A percentile compares a stretch with the other conserved stretches of the same genome.
phyloP scores from a whole-genome alignment of 1,284 basidiomycete species.

The Malassezia globosa region DNA sequence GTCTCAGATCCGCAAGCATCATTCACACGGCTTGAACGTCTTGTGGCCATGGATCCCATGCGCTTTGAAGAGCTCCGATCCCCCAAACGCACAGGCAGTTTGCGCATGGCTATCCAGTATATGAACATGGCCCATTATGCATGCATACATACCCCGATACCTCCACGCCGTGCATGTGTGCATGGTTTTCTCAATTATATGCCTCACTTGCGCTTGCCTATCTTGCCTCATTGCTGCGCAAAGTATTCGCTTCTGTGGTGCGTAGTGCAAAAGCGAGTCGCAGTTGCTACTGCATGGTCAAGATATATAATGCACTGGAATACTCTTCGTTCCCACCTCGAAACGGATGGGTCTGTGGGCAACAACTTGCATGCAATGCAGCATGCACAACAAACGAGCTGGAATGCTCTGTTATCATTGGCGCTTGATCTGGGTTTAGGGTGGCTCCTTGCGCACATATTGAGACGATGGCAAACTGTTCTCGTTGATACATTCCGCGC shows the following conservation, averaged over 20 bases:
- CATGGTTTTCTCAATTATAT: no score
- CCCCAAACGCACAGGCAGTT: not conserved
- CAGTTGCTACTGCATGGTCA: no score
- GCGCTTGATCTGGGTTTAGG: constrained; percentile 1
- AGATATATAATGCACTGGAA: no score
- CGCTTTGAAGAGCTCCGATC: constrained; percentile 3
- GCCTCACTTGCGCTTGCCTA: not conserved
- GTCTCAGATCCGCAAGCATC: not conserved
- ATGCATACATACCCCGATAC: not conserved
- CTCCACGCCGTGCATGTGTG: not conserved
- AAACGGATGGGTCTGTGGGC: no score
- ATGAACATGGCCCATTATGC: constrained; percentile 4
- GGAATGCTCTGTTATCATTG: not conserved
- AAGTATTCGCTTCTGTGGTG: not conserved
- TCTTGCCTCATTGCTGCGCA: not conserved
- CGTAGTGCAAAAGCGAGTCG: no score
- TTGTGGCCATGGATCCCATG: constrained; percentile 9
- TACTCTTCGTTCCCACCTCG: no score
- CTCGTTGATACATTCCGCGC: not conserved
- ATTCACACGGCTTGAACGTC: constrained; percentile 6
- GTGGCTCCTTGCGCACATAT: not conserved
- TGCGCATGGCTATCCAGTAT: not conserved
- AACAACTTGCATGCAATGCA: not conserved
- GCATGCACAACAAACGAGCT: not conserved
- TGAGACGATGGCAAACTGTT: not conserved